Percentiles rank a stretch among this genome's conserved stretches.
These are phyloP conservation scores for Phialemonium atrogriseum DNA, from an alignment of 2,329 filamentous ascomycete genomes.

Conservation along the genomic window DNA sequence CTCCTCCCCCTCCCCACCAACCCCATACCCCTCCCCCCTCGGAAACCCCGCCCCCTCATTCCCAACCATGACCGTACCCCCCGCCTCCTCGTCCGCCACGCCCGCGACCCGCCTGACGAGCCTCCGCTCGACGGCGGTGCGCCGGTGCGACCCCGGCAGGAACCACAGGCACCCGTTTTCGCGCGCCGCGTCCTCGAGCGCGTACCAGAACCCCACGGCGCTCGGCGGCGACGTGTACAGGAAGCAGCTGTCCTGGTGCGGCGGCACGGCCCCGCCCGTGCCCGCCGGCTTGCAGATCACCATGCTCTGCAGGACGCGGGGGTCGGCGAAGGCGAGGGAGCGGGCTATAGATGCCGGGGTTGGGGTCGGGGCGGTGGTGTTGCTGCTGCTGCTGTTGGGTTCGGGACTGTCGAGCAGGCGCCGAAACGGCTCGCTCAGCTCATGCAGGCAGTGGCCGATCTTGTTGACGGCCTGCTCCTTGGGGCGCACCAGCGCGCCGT, in stretches of 20 bases:
- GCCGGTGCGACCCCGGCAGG: constrained; percentile 67
- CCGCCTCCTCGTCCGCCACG: constrained; percentile 16
- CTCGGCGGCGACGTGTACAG: constrained; percentile 82
- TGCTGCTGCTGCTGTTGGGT: constrained; percentile 33
- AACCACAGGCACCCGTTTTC: constrained; percentile 89
- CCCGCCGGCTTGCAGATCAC: constrained; percentile 97
- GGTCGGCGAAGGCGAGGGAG: constrained; percentile 66
- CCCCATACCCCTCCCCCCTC: constrained; percentile 36
- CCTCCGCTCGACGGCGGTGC: constrained; percentile 60
- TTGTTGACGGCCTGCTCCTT: constrained; percentile 85
- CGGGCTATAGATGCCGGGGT: constrained; percentile 55
- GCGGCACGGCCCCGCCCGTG: constrained; percentile 83
- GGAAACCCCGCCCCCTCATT: constrained; percentile 63
- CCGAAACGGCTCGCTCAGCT: constrained; percentile 58
- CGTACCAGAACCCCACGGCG: constrained; percentile 96
- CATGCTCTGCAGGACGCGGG: constrained; percentile 84
- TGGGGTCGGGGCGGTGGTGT: constrained; percentile 23
- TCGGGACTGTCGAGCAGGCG: constrained; percentile 34
- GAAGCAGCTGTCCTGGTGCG: constrained; percentile 90
- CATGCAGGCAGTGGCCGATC: constrained; percentile 72
- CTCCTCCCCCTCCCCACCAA: constrained; percentile 28
- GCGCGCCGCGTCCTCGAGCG: constrained; percentile 79
- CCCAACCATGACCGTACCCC: constrained; percentile 61
- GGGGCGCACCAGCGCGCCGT: constrained; percentile 56
- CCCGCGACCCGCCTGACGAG: constrained; percentile 59